Evolutionary conservation across 2,329 filamentous ascomycete genomes (phyloP).

Genomic region (Neofusicoccum laricinum): DNA sequence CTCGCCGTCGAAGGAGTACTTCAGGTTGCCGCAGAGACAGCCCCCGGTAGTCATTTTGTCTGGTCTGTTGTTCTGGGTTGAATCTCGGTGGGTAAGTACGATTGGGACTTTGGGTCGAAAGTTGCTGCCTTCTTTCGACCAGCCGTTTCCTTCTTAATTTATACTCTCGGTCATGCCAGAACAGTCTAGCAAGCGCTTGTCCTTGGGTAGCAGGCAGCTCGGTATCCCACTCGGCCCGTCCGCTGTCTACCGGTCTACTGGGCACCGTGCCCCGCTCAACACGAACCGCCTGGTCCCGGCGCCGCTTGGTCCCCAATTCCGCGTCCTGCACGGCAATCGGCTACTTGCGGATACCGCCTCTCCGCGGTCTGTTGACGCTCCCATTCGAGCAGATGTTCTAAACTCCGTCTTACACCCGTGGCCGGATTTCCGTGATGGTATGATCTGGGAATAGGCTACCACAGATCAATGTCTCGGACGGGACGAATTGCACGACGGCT

Average conservation of each 20-base stretch:
- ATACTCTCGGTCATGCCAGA: background rate
- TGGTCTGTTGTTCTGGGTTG: background rate
- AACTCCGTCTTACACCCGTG: background rate
- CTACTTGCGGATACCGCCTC: background rate
- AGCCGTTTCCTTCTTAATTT: background rate
- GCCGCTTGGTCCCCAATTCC: background rate
- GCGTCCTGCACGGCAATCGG: background rate
- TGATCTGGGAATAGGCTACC: background rate
- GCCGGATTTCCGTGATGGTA: background rate
- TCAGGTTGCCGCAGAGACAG: slow-evolving; percentile 52
- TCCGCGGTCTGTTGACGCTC: background rate
- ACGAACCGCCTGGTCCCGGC: background rate
- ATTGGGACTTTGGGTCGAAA: too few relatives aligned
- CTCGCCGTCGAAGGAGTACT: slow-evolving; percentile 48
- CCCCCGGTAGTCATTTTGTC: slow-evolving; percentile 40
- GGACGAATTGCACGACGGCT: background rate
- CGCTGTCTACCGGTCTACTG: background rate
- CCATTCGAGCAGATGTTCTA: background rate
- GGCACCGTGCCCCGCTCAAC: background rate
- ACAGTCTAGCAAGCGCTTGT: background rate
- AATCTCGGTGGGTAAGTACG: too few relatives aligned
- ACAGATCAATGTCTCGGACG: background rate
- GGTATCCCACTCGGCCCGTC: background rate
- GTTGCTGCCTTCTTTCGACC: background rate
- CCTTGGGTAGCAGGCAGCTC: background rate